Conservation (phyloP, 768 basidiomycete species). For the Rubroboletus satanas region DNA sequence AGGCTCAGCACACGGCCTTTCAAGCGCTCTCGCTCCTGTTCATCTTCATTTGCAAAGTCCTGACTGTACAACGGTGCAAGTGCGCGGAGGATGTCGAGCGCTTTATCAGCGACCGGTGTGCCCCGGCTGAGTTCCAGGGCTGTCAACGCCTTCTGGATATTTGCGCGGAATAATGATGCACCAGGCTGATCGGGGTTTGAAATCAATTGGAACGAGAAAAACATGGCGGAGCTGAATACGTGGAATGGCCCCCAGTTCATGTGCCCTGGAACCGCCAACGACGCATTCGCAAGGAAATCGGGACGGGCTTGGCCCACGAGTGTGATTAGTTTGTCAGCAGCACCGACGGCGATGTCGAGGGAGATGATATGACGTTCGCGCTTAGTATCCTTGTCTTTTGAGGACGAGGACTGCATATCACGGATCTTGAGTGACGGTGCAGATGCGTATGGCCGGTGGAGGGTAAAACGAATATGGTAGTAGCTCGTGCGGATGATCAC, state of each 20-base stretch:
- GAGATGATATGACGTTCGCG: slow-evolving; percentile 50
- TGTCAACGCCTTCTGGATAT: slow-evolving; percentile 64
- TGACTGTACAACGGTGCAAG: slow-evolving; percentile 71
- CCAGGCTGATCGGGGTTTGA: slow-evolving; percentile 77
- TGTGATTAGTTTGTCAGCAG: slow-evolving; percentile 74
- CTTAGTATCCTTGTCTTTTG: slow-evolving; percentile 24
- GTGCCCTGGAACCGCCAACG: slow-evolving; percentile 73
- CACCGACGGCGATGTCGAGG: slow-evolving; percentile 69
- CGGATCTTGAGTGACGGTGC: slow-evolving; percentile 21
- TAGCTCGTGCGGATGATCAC: slow-evolving; percentile 75
- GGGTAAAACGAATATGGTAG: slow-evolving; percentile 80
- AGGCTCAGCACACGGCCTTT: slow-evolving; percentile 58
- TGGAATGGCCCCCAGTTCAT: slow-evolving; percentile 84
- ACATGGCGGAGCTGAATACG: slow-evolving; percentile 83
- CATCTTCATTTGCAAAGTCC: slow-evolving; percentile 50
- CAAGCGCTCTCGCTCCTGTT: slow-evolving; percentile 54
- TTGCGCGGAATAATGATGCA: slow-evolving; percentile 69
- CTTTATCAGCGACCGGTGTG: slow-evolving; percentile 69
- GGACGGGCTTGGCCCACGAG: slow-evolving; percentile 74
- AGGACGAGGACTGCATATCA: slow-evolving; percentile 32
- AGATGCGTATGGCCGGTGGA: slow-evolving; percentile 72
- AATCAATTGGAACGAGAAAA: slow-evolving; percentile 87
- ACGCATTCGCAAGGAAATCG: slow-evolving; percentile 66
- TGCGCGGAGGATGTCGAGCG: slow-evolving; percentile 63
- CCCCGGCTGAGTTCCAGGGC: slow-evolving; percentile 65